Conservation (phyloP, 345 rosid species). For the Gossypium rotundifolium region DNA sequence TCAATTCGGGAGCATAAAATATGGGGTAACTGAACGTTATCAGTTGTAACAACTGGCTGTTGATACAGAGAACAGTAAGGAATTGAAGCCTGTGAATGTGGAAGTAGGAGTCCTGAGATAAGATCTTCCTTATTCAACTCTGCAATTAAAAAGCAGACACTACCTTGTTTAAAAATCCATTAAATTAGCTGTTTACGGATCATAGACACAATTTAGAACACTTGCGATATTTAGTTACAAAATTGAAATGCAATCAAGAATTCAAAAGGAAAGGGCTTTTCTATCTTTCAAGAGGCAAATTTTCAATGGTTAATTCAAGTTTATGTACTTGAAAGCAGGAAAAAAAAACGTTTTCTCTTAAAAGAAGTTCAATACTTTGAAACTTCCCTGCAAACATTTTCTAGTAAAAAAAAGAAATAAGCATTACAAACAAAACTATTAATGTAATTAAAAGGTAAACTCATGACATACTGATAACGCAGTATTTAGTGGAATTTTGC, state of each 20-base stretch:
- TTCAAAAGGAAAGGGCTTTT: background rate
- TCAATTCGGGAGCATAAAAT: conserved; percentile 15
- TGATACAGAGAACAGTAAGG: conserved; percentile 33
- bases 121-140: conserved; percentile 68
- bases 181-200: background rate
- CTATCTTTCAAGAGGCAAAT: background rate
- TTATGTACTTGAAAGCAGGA: background rate
- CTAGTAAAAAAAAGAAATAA: background rate
- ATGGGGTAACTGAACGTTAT: conserved; percentile 22
- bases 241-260: background rate
- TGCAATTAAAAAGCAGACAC: conserved; percentile 23
- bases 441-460: background rate
- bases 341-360: background rate
- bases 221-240: background rate
- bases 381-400: background rate
- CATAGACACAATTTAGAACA: background rate
- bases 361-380: background rate
- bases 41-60: conserved; percentile 19
- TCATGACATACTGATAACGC: background rate
- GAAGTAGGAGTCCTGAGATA: conserved; percentile 50
- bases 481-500: background rate
- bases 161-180: background rate
- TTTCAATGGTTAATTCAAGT: background rate
- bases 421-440: background rate
- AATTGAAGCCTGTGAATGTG: conserved; percentile 33